Percentiles rank a stretch among this genome's conserved stretches.
Conservation (phyloP, 2,329 filamentous ascomycete species). For the Aspergillus tanneri region DNA sequence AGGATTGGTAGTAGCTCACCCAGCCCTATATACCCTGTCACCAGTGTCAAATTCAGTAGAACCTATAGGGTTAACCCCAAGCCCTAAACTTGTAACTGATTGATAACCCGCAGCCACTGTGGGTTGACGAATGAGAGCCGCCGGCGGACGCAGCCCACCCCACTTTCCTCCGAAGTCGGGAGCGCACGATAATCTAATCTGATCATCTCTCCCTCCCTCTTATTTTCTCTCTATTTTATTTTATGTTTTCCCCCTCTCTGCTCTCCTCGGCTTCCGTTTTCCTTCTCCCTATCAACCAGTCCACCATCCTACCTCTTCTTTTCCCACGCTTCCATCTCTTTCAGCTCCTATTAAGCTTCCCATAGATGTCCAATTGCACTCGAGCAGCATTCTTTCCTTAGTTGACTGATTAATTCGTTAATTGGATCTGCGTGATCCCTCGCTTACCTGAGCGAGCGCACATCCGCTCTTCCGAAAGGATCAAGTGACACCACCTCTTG, state of each 20-base stretch:
- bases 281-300: conserved; percentile 1
- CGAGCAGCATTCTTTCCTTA: not conserved
- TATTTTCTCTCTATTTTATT: conserved; percentile 12
- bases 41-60: not conserved
- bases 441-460: conserved; percentile 35
- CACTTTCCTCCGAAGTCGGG: conserved; percentile 24
- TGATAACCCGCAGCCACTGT: conserved; percentile 16
- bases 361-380: not conserved
- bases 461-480: conserved; percentile 37
- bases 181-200: conserved; percentile 35
- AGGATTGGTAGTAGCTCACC: too few relatives aligned
- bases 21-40: too few relatives aligned
- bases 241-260: conserved; percentile 8
- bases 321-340: not conserved
- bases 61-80: conserved; percentile 3
- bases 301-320: conserved; percentile 2
- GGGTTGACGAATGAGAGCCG: conserved; percentile 11
- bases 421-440: conserved; percentile 15
- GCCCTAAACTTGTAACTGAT: conserved; percentile 14
- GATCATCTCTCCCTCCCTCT: conserved; percentile 24
- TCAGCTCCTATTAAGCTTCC: too few relatives aligned
- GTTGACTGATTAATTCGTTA: not conserved
- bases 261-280: not conserved
- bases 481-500: conserved; percentile 27
- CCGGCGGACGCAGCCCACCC: conserved; percentile 9